phyloP scores from a whole-genome alignment of 2,329 filamentous ascomycete genomes.

The Xylaria sp. region DNA sequence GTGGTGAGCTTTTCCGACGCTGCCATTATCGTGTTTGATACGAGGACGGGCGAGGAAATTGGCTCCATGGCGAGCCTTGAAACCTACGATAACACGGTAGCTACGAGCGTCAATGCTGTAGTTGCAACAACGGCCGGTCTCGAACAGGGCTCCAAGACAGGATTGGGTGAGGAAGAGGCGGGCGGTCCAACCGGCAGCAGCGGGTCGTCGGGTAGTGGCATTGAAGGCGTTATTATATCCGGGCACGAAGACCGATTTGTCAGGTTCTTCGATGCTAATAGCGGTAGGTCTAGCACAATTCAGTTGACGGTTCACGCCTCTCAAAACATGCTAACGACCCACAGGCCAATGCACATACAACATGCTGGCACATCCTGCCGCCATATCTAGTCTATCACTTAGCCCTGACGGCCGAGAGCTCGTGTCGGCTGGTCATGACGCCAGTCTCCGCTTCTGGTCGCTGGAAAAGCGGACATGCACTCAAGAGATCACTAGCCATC shows the following conservation, averaged over 20 bases:
- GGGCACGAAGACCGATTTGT: conserved; percentile 97
- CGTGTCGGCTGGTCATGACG: conserved; percentile 94
- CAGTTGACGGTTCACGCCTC: neutral
- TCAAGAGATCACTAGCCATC: conserved; percentile 91
- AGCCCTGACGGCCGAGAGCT: conserved; percentile 93
- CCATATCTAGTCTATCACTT: conserved; percentile 88
- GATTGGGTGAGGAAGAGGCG: conserved; percentile 75
- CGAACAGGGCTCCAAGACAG: conserved; percentile 68
- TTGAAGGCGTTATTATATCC: conserved; percentile 93
- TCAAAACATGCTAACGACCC: conserved; percentile 14
- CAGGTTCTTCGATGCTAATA: conserved; percentile 97
- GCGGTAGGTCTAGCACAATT: conserved; percentile 68
- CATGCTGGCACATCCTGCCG: conserved; percentile 94
- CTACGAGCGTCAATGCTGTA: conserved; percentile 86
- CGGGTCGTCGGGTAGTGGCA: conserved; percentile 70
- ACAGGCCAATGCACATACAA: conserved; percentile 99
- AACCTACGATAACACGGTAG: conserved; percentile 83
- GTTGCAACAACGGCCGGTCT: conserved; percentile 85
- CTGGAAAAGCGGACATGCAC: conserved; percentile 94
- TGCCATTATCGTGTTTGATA: conserved; percentile 89
- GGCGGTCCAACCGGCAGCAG: conserved; percentile 78
- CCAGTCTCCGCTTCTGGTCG: conserved; percentile 94
- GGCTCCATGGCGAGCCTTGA: conserved; percentile 92
- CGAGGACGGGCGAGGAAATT: conserved; percentile 86
- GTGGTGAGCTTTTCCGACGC: conserved; percentile 93